phyloP scores from a whole-genome alignment of 2,329 filamentous ascomycete genomes.

The Fusarium proliferatum region DNA sequence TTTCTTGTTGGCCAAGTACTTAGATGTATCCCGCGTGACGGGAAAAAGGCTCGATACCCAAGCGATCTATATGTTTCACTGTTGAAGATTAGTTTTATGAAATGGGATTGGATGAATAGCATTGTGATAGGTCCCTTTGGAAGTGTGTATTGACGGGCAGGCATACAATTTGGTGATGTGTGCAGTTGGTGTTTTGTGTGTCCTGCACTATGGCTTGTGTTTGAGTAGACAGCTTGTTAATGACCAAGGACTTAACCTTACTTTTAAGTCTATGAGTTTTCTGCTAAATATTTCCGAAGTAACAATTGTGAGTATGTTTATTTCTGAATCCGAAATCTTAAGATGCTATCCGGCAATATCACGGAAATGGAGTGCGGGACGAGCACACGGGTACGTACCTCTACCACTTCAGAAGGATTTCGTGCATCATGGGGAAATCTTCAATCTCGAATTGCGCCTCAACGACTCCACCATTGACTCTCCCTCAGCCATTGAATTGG shows the following conservation, averaged over 20 bases:
- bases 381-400: constrained; percentile 28
- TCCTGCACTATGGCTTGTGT: not conserved
- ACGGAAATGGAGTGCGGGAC: not conserved
- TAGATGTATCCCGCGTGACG: constrained; percentile 36
- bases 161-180: not conserved
- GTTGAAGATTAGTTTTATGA: constrained; percentile 13
- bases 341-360: not conserved
- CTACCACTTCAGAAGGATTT: constrained; percentile 23
- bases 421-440: constrained; percentile 30
- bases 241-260: not conserved
- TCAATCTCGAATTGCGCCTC: constrained; percentile 13
- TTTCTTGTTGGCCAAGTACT: constrained; percentile 30
- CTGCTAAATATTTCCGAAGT: rapidly evolving
- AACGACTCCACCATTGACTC: not conserved
- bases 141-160: no score
- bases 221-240: not conserved
- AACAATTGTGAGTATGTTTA: not conserved
- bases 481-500: constrained; percentile 14
- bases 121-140: not conserved
- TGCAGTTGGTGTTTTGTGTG: not conserved
- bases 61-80: constrained; percentile 43
- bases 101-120: not conserved
- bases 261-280: not conserved
- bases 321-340: not conserved
- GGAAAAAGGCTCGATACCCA: constrained; percentile 44